Evolutionary conservation across 495 filamentous ascomycete species (phyloP), one percentile per base, ranked within the genome.

Genomic region (Aspergillus egyptiacus): DNA sequence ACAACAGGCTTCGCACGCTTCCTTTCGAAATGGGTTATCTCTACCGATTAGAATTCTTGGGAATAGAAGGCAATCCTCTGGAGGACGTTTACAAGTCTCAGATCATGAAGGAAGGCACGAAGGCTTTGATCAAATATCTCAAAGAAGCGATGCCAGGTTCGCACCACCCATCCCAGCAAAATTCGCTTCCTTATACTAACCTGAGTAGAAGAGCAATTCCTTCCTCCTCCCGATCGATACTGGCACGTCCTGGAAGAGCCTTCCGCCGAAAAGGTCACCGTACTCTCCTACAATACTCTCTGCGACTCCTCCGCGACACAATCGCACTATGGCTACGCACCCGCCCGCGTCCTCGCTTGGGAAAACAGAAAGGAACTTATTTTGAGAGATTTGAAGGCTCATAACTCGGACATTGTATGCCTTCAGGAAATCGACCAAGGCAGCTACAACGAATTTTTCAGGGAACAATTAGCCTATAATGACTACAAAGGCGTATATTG

Each of bases 401-500:
- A 87, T 51, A 77, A 86, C 54, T 83, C 89, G 27, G 93, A 98
- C 66, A 82, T 98, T 53, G 69, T 96, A 43, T 95, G 90, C 62
- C 73, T 98, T 11, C 93, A 98, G 57, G 93, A 98, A 59, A 84
- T 96, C 41, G 89, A 94, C 44, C 80, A 81, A 54, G 89, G 95
- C 48, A 89, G 82, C 46, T 97, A 89, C 72, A 84, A 94, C 56
- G 84, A 90, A 31, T 94, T 81, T 62, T 95, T 96, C 73, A 78
- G 84, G 35, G 83, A 85, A 7, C 78, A 88, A 50, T 75, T 98
- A 45, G 87, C 85, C 0, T 81, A 89, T 60, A 77, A 81, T 40
- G 89, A 87, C 54, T 98, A 97, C 74, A 93, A 87, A 64, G 91
- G 94, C 32, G 80, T 95, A 2, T 96, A 87, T 65, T 95, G 85